These are phyloP conservation scores for Noccaea bulbosa DNA, from an alignment of 345 rosid genomes.

Conservation along the genomic window DNA sequence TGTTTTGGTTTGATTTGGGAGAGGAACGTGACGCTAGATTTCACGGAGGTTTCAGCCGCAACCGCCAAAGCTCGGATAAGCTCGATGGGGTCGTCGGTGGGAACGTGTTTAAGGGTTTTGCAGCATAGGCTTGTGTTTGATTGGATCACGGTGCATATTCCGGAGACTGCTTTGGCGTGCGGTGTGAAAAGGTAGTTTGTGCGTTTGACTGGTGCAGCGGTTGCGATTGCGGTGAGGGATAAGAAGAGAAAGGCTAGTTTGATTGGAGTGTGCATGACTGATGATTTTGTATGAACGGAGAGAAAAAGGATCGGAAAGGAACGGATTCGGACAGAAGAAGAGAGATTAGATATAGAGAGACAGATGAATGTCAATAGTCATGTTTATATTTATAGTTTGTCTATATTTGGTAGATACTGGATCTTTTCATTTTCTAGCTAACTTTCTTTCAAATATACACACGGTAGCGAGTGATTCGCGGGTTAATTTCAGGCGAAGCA, in stretches of 20 bases:
- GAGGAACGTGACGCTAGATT: conserved; percentile 44
- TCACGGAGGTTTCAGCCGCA: conserved; percentile 44
- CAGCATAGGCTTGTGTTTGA: conserved; percentile 57
- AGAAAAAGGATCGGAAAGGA: conserved; percentile 23
- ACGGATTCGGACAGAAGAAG: conserved; percentile 6
- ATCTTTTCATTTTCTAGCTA: background rate
- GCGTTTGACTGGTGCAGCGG: conserved; percentile 5
- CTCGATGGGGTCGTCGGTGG: conserved; percentile 56
- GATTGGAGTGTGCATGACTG: conserved; percentile 41
- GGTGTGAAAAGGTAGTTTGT: conserved; percentile 45
- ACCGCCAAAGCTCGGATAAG: conserved; percentile 42
- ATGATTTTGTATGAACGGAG: conserved; percentile 25
- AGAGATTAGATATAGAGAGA: conserved; percentile 18
- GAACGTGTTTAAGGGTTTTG: conserved; percentile 48
- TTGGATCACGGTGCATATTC: conserved; percentile 50
- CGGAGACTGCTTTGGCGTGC: conserved; percentile 48
- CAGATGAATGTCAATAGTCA: background rate
- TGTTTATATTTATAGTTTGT: conserved; percentile 25
- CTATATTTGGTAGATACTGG: conserved; percentile 14
- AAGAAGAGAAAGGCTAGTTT: conserved; percentile 21
- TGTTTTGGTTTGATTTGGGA: conserved; percentile 32
- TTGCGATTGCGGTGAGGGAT: background rate
- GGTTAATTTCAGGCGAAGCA: conserved; percentile 17
- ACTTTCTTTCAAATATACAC: background rate
- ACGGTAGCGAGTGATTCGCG: conserved; percentile 37